phyloP scores from a whole-genome alignment of 2,329 filamentous ascomycete species.

The Hymenoscyphus repandus region DNA sequence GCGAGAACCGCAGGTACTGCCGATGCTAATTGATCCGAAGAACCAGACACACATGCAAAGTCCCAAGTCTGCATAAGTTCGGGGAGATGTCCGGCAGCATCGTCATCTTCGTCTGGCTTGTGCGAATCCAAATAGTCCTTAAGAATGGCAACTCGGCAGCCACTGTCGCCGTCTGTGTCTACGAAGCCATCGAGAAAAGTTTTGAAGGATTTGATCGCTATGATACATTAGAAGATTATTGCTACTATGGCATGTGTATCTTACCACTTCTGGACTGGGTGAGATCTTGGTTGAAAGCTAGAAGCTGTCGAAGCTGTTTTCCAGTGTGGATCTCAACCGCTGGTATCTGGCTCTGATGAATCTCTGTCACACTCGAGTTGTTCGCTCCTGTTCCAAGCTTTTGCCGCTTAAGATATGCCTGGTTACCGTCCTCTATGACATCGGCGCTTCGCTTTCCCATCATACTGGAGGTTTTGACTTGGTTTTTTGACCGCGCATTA shows the following conservation, averaged over 20 bases:
- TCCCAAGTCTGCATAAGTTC: slow-evolving; percentile 88
- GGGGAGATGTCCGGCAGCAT: slow-evolving; percentile 59
- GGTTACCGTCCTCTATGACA: slow-evolving; percentile 24
- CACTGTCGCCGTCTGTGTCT: slow-evolving; percentile 43
- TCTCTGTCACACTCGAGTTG: slow-evolving; percentile 28
- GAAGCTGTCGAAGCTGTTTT: slow-evolving; percentile 62
- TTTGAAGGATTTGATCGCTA: slow-evolving; percentile 66
- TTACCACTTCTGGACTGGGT: slow-evolving; percentile 60
- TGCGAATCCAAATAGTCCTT: slow-evolving; percentile 61
- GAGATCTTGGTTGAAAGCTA: slow-evolving; percentile 67
- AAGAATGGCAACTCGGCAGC: slow-evolving; percentile 53
- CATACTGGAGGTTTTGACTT: background rate
- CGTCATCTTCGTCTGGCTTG: slow-evolving; percentile 44
- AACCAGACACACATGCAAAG: slow-evolving; percentile 69
- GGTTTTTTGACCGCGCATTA: background rate
- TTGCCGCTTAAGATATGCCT: slow-evolving; percentile 32
- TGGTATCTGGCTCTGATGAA: slow-evolving; percentile 37
- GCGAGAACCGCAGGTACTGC: slow-evolving; percentile 76
- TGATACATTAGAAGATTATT: slow-evolving; percentile 1
- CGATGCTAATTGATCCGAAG: slow-evolving; percentile 72
- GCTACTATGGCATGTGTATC: slow-evolving; percentile 8
- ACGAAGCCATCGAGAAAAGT: slow-evolving; percentile 63
- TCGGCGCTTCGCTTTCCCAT: slow-evolving; percentile 30
- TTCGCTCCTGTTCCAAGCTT: slow-evolving; percentile 37
- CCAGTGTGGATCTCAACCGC: slow-evolving; percentile 58